Evolutionary conservation across 1,139 yeast genomes (phyloP), one percentile per base, ranked within the genome.

Genomic region (Zhuliangozyma parablackwelliae): DNA sequence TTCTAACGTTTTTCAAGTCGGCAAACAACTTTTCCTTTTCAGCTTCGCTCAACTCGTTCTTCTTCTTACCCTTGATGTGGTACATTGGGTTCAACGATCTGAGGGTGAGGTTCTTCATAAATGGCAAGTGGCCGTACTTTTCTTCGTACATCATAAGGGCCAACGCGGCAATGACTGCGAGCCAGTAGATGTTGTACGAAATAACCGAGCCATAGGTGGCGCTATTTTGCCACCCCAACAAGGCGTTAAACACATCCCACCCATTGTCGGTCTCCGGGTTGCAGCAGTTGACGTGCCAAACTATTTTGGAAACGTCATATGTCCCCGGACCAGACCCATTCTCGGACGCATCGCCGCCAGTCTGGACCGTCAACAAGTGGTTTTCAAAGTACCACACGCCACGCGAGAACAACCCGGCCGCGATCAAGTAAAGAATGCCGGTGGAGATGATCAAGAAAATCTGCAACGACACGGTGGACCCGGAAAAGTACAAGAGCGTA

Each of bases 281-380:
- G 65, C 95, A 87, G 64, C 95, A 87, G 70, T 87, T 86, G 42
- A 87, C 88, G 60, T 87, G 96, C 85, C 94, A 87, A 11, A 87
- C 95, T 6, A 85, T 61, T 52, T 73, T 70, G 39, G 66, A 53
- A 47, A 87, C 76, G 57, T 87, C 80, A 59, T 87, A 87, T 26
- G 95, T 80, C 50, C 96, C 96, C 32, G 92, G 88, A 46, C 96
- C 96, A 34, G 83, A 75, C 46, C 95, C 96, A 47, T 69, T 64
- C 62, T 87, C 95, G 27, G 89, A 69, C 24, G 92, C 90, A 63
- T 86, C 95, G 61, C 86, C 87, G 54, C 95, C 95, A 16, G 87
- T 79, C 36, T 65, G 58, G 42, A 65, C 53, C 60, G 75, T 74
- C 63, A 74, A 87, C 32, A 56, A 59, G 56, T 85, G 75, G 49